Percentiles rank a stretch among this genome's conserved stretches.
Conservation (phyloP, 1,139 yeast genomes). For the Yamadazyma buinensis region DNA sequence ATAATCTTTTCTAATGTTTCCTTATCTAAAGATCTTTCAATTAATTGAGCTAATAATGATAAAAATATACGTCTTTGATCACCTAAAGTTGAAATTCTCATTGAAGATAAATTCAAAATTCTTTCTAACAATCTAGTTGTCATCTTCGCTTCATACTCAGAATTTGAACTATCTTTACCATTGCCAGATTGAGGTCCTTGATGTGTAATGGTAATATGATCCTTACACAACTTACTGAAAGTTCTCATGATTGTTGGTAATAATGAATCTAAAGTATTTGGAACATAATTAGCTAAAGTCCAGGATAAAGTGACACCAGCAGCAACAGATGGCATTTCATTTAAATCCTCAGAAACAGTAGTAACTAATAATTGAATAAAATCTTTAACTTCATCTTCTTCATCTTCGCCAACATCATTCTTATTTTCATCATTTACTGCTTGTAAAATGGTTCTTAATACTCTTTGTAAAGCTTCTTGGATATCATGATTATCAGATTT, state of each 20-base stretch:
- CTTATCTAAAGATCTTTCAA: conserved; percentile 83
- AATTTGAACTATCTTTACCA: conserved; percentile 28
- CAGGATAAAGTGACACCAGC: conserved; percentile 88
- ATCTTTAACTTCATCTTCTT: conserved; percentile 53
- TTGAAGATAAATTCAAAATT: conserved; percentile 71
- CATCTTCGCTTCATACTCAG: conserved; percentile 72
- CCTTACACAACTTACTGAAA: conserved; percentile 83
- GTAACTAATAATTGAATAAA: conserved; percentile 61
- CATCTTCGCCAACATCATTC: conserved; percentile 43
- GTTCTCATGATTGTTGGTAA: conserved; percentile 80
- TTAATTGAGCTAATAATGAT: conserved; percentile 80
- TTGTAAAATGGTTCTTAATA: conserved; percentile 59
- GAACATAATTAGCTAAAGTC: conserved; percentile 73
- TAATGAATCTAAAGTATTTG: conserved; percentile 68
- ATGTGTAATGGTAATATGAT: conserved; percentile 72
- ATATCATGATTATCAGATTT: conserved; percentile 81
- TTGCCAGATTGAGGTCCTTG: conserved; percentile 38
- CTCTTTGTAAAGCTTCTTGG: conserved; percentile 77
- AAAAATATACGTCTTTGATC: conserved; percentile 90
- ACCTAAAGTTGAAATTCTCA: conserved; percentile 79
- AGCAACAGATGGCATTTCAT: conserved; percentile 77
- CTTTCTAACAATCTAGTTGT: conserved; percentile 74
- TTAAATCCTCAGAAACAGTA: conserved; percentile 80
- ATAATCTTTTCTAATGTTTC: conserved; percentile 73
- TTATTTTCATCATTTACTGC: conserved; percentile 50